A percentile compares a stretch with the other conserved stretches of the same genome.
Conservation (phyloP, 2,329 filamentous ascomycete genomes). For the Decorospora gaudefroyi region DNA sequence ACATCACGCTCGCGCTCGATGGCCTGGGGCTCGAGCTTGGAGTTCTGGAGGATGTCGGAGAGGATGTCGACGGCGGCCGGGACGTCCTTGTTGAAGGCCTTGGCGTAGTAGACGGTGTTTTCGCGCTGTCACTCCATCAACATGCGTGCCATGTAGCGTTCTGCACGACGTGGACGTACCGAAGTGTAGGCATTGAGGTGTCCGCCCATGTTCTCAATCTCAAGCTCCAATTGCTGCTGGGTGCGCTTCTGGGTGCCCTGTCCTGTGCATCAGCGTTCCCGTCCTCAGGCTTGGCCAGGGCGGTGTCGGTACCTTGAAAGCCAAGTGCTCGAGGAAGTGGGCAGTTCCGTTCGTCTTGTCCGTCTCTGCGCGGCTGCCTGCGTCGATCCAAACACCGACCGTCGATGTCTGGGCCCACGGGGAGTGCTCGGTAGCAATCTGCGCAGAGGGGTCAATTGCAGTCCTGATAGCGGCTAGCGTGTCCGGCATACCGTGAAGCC, state of each 20-base stretch:
- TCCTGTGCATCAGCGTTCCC: slow-evolving; percentile 33
- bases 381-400: slow-evolving; percentile 99
- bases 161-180: slow-evolving; percentile 60
- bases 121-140: slow-evolving; percentile 69
- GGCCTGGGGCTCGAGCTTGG: slow-evolving; percentile 88
- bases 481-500: slow-evolving; percentile 78
- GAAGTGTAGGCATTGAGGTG: slow-evolving; percentile 99
- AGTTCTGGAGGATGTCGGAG: slow-evolving; percentile 98
- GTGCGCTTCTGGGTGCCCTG: slow-evolving; percentile 91
- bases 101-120: slow-evolving; percentile 99
- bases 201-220: slow-evolving; percentile 99
- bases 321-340: slow-evolving; percentile 99
- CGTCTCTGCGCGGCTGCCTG: slow-evolving; percentile 96
- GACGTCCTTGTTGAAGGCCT: slow-evolving; percentile 97
- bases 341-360: slow-evolving; percentile 98
- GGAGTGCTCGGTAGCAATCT: slow-evolving; percentile 98
- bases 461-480: slow-evolving; percentile 18
- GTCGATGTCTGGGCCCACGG: slow-evolving; percentile 98
- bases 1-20: slow-evolving; percentile 98
- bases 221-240: slow-evolving; percentile 96
- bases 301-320: slow-evolving; percentile 80
- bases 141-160: slow-evolving; percentile 15
- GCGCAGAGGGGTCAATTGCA: slow-evolving; percentile 44
- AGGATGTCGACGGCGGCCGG: slow-evolving; percentile 97
- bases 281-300: slow-evolving; percentile 10